Conservation (phyloP, 257 asterid genomes). For the Osmanthus fragrans region DNA sequence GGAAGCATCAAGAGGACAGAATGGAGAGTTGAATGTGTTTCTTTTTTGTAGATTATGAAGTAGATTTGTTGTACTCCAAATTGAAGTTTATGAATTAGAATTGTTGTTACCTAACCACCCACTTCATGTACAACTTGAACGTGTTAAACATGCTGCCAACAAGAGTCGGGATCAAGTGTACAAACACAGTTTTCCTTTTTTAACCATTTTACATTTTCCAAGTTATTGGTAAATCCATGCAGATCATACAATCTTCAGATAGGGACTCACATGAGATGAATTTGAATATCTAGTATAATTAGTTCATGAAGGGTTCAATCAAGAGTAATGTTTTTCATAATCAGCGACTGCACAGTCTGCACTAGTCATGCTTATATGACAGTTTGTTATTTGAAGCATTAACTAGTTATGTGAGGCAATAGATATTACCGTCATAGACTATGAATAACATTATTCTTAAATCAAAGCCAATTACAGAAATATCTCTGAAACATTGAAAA, state of each 20-base stretch:
- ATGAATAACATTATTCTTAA: no score
- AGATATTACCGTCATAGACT: no score
- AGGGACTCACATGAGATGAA: not conserved
- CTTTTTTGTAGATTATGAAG: no score
- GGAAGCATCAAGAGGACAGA: constrained; percentile 22
- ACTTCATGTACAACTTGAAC: no score
- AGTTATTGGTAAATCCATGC: not conserved
- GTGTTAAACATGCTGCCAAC: constrained; percentile 49
- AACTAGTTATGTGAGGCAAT: no score
- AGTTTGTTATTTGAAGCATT: no score
- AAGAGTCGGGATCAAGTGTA: no score
- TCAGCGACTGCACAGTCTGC: no score
- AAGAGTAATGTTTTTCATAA: not conserved
- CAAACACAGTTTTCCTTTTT: no score
- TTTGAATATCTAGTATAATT: not conserved
- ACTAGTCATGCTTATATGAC: no score
- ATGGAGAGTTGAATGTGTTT: constrained; percentile 11
- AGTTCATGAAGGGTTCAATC: not conserved
- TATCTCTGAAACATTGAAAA: not conserved
- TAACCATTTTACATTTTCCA: not conserved
- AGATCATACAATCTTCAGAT: not conserved
- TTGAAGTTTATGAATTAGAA: constrained; percentile 30
- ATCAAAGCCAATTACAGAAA: not conserved
- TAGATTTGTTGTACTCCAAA: no score
- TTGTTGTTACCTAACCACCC: no score